Conservation (phyloP, 1,284 basidiomycete genomes). For the Tilletia horrida region DNA sequence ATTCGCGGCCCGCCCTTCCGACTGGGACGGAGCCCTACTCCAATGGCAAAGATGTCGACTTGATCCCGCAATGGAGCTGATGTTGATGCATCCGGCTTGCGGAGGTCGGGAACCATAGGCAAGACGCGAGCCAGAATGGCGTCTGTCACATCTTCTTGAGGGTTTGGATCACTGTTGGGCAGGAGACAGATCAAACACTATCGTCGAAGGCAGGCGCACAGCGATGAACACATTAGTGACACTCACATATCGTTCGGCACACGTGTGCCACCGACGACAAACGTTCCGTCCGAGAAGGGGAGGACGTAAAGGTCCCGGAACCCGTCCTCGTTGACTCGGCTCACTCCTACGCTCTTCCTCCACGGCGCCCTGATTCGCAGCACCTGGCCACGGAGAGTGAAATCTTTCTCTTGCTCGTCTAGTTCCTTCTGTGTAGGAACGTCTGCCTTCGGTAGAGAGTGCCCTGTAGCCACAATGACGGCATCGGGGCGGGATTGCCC, state of each 20-base stretch:
- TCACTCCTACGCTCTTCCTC: constrained; percentile 30
- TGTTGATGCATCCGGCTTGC: background rate
- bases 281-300: constrained; percentile 40
- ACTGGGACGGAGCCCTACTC: constrained; percentile 20
- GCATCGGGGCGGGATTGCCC: constrained; percentile 11
- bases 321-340: constrained; percentile 27
- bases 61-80: background rate
- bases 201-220: background rate
- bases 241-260: constrained; percentile 29
- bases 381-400: constrained; percentile 44
- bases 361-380: constrained; percentile 42
- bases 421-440: constrained; percentile 19
- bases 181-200: background rate
- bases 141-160: background rate
- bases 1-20: constrained; percentile 19
- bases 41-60: constrained; percentile 19
- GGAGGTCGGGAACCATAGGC: constrained; percentile 6
- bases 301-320: constrained; percentile 40
- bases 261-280: constrained; percentile 45
- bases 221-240: background rate
- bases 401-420: constrained; percentile 19
- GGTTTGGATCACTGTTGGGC: background rate
- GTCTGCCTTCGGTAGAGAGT: constrained; percentile 17
- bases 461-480: constrained; percentile 35
- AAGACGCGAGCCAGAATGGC: constrained; percentile 3